Base-by-base conservation (phyloP, 2,329 filamentous ascomycete species). In the Penicillium crustosum region DNA sequence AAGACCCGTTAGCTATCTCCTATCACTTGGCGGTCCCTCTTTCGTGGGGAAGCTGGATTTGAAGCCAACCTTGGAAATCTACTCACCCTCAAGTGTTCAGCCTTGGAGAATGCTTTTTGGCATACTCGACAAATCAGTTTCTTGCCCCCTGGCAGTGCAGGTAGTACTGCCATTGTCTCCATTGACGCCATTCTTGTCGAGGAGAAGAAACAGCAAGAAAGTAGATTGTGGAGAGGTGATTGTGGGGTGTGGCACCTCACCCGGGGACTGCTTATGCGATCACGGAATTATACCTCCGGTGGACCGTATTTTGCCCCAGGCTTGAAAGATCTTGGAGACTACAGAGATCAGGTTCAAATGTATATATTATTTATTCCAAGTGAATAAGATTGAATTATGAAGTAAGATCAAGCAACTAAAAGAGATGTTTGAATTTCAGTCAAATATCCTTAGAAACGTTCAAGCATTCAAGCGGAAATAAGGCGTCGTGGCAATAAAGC, bases 61-160 rank as follows among this genome's bases (percentile, higher is more conserved):
- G 43, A 13, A 36, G 27, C 25, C 36, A 47, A 6, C 41, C 15
- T 43, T 10, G 4, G 23, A 25, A 43, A 8, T 48, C 52, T 53
- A 63, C 64, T 61, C 66, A 77, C 75, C 64, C 72, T 71, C 23
- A 77, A 61, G 67, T 77, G 75, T 60, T 77, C 75, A 15, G 73
- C 73, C 58, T 77, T 78, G 10, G 73, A 75, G 59, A 78, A 78
- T 51, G 66, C 67, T 60, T 75, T 78, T 23, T 76, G 71, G 49
- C 76, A 78, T 23, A 70, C 15, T 33, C 31, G 31, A 33, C 31
- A 33, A 15, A 33, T 33, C 31, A 33, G 31, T 33, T 33, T 33
- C 31, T 33, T 33, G 12, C 31, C 31, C 15, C 31, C 31, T 33
- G 31, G 5, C 12, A 33, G 31, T 12, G 12, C 12, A 33, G 31